Evolutionary conservation across 1,139 yeast species (phyloP), one percentile per base, ranked within the genome.

Genomic region (Saccharomycopsis crataegensis): DNA sequence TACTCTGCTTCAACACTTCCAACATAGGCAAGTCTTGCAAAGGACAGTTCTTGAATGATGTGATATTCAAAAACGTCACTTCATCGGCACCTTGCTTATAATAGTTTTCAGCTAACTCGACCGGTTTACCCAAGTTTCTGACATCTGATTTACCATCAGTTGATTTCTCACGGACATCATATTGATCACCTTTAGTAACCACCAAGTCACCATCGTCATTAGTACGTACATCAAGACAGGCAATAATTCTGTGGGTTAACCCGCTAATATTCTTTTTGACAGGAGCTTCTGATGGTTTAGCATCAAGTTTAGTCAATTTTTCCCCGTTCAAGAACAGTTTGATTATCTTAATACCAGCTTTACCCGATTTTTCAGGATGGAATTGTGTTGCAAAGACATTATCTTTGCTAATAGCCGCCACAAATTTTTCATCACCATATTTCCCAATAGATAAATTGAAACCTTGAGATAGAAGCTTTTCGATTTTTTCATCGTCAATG

Each of bases 121-220:
- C 96, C 1, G 99, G 99, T 67, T 93, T 93, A 32, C 99, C 99
- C 56, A 93, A 74, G 65, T 93, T 93, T 67, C 98, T 78, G 14
- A 93, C 96, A 48, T 78, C 76, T 40, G 64, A 63, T 31, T 64
- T 65, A 51, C 76, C 77, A 16, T 73, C 75, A 22, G 66, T 72
- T 6, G 65, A 67, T 59, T 83, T 77, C 63, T 90, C 97, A 61
- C 99, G 80, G 2, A 93, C 99, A 68, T 93, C 96, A 66, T 93
- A 93, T 67, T 93, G 99, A 64, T 93, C 99, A 56, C 99, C 99
- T 69, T 93, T 93, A 0, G 99, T 93, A 38, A 93, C 99, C 0
- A 93, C 98, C 61, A 93, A 75, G 65, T 93, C 99, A 41, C 99
- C 99, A 43, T 76, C 75, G 64, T 93, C 99, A 65, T 93, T 93